Base-by-base conservation (phyloP, 208 protist genomes). In the Acanthamoeba royreba region DNA sequence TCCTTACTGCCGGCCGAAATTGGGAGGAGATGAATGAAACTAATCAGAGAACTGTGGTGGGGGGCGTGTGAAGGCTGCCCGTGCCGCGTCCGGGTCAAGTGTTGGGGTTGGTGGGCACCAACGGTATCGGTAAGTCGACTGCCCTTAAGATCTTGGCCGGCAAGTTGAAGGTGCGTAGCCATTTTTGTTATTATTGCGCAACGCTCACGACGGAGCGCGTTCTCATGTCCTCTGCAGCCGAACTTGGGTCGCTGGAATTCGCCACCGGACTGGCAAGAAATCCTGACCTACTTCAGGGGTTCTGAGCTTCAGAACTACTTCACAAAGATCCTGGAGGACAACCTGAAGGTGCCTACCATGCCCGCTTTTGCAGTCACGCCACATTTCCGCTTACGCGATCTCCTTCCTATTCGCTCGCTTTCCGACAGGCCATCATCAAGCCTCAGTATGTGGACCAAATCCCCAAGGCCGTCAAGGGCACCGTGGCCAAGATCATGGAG, bases 121-220 rank as follows among this genome's bases (percentile, higher is more conserved):
- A 99, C 97, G 99, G 99, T 98, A 99, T 99, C 66, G 99, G 99
- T 88, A 99, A 99, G 97, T 99, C 98, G 31, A 99, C 99, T 11
- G 99, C 99, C 0, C 97, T 99, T 4, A 99, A 99, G 93, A 99
- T 99, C 86, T 95, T 99, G 4, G 98, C 99, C 22, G 99, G 98
- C 38, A 99, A 99, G 94, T 93, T 99, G 46, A 99, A 99, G 92
- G 52, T 74, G 2, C 58, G 33, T 17, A 17, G 22, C 9, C 35
- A 83, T 81, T 0, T 19, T 38, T 28, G 35, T n/a, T n/a, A n/a
- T n/a, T n/a, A n/a, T n/a, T n/a, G n/a, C n/a, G n/a, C n/a, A n/a
- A n/a, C n/a, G n/a, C n/a, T n/a, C n/a, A n/a, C n/a, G n/a, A n/a
- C n/a, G n/a, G n/a, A n/a, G n/a, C n/a, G n/a, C n/a, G n/a, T n/a